Base-by-base conservation (phyloP, 129 eudicot species). In the Pseudognaphalium luteoalbum region DNA sequence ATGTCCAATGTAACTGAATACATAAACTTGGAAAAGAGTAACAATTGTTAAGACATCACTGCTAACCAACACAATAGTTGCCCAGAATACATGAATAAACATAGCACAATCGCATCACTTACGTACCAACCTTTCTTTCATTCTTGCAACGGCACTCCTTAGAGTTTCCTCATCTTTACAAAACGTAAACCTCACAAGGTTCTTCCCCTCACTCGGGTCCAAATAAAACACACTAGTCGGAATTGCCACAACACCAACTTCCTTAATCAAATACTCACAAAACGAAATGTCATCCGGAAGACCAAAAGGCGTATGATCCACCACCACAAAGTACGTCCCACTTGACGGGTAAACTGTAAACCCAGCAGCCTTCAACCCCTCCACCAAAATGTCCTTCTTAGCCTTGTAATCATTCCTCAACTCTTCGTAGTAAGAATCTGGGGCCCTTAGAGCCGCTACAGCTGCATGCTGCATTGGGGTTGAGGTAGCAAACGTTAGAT, bases 241-340 rank as follows among this genome's bases (percentile, higher is more conserved):
- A n/a, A 91, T 95, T 7, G 99, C 99, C 57, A 89, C 99, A 8
- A 95, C 99, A 10, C 99, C 99, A 39, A 95, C 97, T 80, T 95
- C 99, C 80, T 95, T 95, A 44, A 95, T 95, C 83, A 95, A 52
- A 75, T 80, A 91, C 86, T 95, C 97, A 10, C 99, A 95, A 69
- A 95, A 95, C 3, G 96, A 85, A 20, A 95, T 77, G 60, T 95
- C 99, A 22, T 95, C 86, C 54, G 86, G 84, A 67, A 72, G 81
- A 73, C 99, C 96, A 9, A 95, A 95, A 2, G 86, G 89, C 6
- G 99, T 89, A 72, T 95, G 99, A 70, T 95, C 97, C 70, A 91
- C 99, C 57, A 95, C 85, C 81, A 95, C 96, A 68, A 91, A 95
- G 88, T 91, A 95, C 71, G 97, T 95, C 44, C 99, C 99, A 41